Conservation (phyloP, 805 yeast genomes). For the Yueomyces sp. region DNA sequence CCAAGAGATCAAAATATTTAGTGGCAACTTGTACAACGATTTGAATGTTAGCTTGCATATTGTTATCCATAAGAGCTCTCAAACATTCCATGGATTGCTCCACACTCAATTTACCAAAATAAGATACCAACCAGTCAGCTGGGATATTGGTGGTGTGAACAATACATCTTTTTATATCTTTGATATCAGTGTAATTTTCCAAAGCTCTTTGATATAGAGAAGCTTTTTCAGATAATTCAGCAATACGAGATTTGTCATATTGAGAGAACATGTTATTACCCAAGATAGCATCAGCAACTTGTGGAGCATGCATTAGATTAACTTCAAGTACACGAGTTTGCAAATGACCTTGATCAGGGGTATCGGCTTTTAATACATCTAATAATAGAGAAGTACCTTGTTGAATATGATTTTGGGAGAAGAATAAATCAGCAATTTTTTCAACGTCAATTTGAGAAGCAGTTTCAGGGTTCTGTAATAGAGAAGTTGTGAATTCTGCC, state of each 20-base stretch:
- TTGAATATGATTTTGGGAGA: constrained; percentile 86
- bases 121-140: constrained; percentile 84
- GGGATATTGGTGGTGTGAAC: constrained; percentile 78
- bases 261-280: constrained; percentile 94
- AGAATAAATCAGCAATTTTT: constrained; percentile 82
- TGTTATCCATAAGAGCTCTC: constrained; percentile 69
- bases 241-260: constrained; percentile 87
- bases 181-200: constrained; percentile 88
- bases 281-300: constrained; percentile 96
- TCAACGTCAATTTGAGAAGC: constrained; percentile 60
- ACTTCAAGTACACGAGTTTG: constrained; percentile 92
- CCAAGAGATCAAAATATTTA: constrained; percentile 87
- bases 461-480: constrained; percentile 51
- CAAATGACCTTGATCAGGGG: constrained; percentile 88
- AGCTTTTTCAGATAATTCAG: constrained; percentile 88
- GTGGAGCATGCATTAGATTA: constrained; percentile 91
- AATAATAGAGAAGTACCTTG: constrained; percentile 96
- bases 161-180: constrained; percentile 89
- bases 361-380: constrained; percentile 88
- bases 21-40: constrained; percentile 93
- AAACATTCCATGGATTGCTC: constrained; percentile 85
- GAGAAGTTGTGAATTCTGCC: constrained; percentile 86
- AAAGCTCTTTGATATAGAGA: constrained; percentile 91
- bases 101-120: constrained; percentile 86
- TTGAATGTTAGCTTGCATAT: constrained; percentile 79